phyloP scores from a whole-genome alignment of 179 eudicot species.

The Silene noctiflora region DNA sequence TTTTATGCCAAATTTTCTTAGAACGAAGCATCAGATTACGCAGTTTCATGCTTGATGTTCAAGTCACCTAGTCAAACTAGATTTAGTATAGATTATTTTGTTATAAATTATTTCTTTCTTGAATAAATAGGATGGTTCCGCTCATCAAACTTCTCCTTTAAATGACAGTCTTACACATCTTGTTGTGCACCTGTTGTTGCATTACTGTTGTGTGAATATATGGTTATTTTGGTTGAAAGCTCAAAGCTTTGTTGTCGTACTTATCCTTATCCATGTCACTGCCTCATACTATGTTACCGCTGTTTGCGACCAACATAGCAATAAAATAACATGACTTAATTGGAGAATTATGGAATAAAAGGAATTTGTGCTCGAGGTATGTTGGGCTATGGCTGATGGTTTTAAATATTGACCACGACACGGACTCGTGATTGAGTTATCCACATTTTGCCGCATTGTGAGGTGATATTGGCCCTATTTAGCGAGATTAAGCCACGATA shows the following conservation, averaged over 20 bases:
- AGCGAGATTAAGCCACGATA: not conserved
- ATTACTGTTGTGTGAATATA: not conserved
- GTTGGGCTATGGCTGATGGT: slow-evolving; percentile 6
- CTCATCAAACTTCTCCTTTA: not conserved
- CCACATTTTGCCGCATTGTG: not conserved
- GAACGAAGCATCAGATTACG: slow-evolving; percentile 10
- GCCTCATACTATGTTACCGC: not conserved
- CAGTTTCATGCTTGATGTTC: not conserved
- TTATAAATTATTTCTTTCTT: not conserved
- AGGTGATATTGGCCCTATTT: not conserved
- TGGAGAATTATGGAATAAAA: not conserved
- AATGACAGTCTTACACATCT: not conserved
- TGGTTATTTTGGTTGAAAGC: not conserved
- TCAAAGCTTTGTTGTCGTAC: not conserved
- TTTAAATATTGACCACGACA: not conserved
- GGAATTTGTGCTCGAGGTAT: not conserved
- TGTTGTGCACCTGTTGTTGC: not conserved
- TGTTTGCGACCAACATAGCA: not conserved
- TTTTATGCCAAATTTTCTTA: not conserved
- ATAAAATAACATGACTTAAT: not conserved
- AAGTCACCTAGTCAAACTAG: not conserved
- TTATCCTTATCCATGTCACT: not conserved
- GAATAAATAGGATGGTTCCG: not conserved
- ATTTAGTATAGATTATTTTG: not conserved
- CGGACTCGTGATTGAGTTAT: not conserved